Conservation (phyloP, 768 basidiomycete species). For the Strobilomyces dryophilus region DNA sequence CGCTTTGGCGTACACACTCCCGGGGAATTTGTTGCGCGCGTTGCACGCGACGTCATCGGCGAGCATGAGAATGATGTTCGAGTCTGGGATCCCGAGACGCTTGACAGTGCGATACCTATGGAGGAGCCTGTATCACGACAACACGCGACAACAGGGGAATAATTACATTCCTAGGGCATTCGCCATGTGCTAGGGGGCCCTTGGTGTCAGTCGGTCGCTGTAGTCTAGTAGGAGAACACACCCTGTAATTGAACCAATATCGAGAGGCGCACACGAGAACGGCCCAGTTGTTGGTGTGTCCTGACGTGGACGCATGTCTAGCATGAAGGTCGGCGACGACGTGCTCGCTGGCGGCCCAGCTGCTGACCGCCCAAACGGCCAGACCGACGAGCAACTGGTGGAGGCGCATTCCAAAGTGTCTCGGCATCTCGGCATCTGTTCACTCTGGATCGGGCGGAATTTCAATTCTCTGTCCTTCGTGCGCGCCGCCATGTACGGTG, state of each 20-base stretch:
- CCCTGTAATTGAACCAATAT: slow-evolving; percentile 99
- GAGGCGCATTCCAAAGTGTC: slow-evolving; percentile 21
- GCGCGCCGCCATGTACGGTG: slow-evolving; percentile 28
- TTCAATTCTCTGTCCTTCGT: slow-evolving; percentile 13
- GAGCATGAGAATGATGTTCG: slow-evolving; percentile 98
- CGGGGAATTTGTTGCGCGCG: slow-evolving; percentile 86
- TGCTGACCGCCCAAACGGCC: slow-evolving; percentile 32
- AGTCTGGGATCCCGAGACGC: slow-evolving; percentile 95
- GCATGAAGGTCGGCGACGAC: slow-evolving; percentile 46
- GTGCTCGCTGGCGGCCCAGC: slow-evolving; percentile 29
- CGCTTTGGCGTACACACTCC: slow-evolving; percentile 86
- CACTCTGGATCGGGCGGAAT: slow-evolving; percentile 16
- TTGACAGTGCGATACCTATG: slow-evolving; percentile 96
- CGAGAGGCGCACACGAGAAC: slow-evolving; percentile 91
- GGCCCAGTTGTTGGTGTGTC: slow-evolving; percentile 98
- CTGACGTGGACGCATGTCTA: slow-evolving; percentile 32
- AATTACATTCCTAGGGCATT: slow-evolving; percentile 93
- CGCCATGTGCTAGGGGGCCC: slow-evolving; percentile 81
- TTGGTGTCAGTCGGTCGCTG: not conserved
- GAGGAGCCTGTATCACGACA: slow-evolving; percentile 2
- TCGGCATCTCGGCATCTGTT: slow-evolving; percentile 26
- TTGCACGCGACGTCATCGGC: slow-evolving; percentile 97
- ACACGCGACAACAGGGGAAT: not conserved
- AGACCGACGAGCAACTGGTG: slow-evolving; percentile 33
- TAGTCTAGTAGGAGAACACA: slow-evolving; percentile 35